Base-by-base conservation (phyloP, 2,329 filamentous ascomycete genomes). In the Colletotrichum liriopes region DNA sequence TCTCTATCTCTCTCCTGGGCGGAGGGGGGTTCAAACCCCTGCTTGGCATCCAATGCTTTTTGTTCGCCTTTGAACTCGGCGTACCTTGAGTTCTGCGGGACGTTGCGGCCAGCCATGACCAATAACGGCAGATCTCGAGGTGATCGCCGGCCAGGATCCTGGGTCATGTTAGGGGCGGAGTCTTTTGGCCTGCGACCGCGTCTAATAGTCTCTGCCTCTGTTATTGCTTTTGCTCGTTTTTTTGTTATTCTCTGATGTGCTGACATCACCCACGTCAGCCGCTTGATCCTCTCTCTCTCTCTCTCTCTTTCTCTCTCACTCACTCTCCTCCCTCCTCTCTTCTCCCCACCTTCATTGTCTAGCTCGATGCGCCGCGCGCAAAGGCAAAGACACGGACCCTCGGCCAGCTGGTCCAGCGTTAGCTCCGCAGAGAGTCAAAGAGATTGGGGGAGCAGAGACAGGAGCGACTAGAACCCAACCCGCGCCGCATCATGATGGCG, bases 241-340 rank as follows among this genome's bases (percentile, higher is more conserved):
- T 65, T 70, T 72, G 65, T 60, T 65, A 35, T 63, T 65, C 59
- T 47, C 12, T 45, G n/a, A 45, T 64, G 32, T 72, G 70, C 70
- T 72, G 70, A 72, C 70, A 72, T 72, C 69, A 72, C 60, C 58
- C 52, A 70, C 47, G 60, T 60, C 59, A 65, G 65, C 65, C n/a
- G 59, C 39, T 59, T 45, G 65, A 72, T 65, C 59, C 65, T 65
- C 52, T 41, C 59, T 32, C 55, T 49, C 56, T 43, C 47, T 47
- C 49, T 64, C 49, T n/a, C n/a, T n/a, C n/a, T n/a, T n/a, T n/a
- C 65, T 65, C 52, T 41, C 59, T 32, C 55, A 49, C 56, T 43
- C 47, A 39, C 49, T 64, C 49, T 62, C 9, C 26, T 65, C 52
- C 59, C 20, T 29, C 47, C 20, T 11, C 23, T 14, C 18, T 3